Evolutionary conservation across 768 basidiomycete species (phyloP), one percentile per base, ranked within the genome.

Genomic region (Macrolepiota albuminosa): DNA sequence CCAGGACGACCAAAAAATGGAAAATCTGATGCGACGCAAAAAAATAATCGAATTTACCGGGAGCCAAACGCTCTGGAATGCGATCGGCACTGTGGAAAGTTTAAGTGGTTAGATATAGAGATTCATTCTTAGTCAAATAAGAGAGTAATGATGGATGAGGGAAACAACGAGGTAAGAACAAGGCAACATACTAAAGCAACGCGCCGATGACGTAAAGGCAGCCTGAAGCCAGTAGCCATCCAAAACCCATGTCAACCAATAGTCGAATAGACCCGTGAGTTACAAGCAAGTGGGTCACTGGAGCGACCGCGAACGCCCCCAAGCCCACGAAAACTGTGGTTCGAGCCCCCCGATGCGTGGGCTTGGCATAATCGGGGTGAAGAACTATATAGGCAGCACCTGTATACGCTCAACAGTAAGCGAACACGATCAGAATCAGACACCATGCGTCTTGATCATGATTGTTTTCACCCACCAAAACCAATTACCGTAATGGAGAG

Each of bases 1-100:
- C 91, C 29, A 86, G 72, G 56, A 93, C 77, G 40, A 95, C 93
- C 66, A 82, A 85, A 61, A 86, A 71, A 69, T 95, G 95, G 72
- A 97, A 95, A 66, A 96, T 89, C 72, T 95, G 91, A 76, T 96
- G 94, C 21, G 89, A 93, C 0, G 89, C 82, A 57, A 86, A 81
- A 66, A 91, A 81, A 67, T 82, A 80, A 74, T 95, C 93, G 73
- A 94, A 94, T 63, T 73, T 82, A 40, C 93, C 92, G 6, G 91
- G 91, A 7, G 78, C 75, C 61, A 86, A 73, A 42, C 84, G 78
- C 67, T 95, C 93, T 47, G 93, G 93, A 57, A 93, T 80, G 53
- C 92, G 84, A 68, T 88, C 87, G 51, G 92, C 92, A 73, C 93
- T 95, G 72, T 26, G 69, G 66, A 66, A 68, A 60, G 60, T 56